phyloP scores from a whole-genome alignment of 306 rosid species.

The Acacia crassicarpa region DNA sequence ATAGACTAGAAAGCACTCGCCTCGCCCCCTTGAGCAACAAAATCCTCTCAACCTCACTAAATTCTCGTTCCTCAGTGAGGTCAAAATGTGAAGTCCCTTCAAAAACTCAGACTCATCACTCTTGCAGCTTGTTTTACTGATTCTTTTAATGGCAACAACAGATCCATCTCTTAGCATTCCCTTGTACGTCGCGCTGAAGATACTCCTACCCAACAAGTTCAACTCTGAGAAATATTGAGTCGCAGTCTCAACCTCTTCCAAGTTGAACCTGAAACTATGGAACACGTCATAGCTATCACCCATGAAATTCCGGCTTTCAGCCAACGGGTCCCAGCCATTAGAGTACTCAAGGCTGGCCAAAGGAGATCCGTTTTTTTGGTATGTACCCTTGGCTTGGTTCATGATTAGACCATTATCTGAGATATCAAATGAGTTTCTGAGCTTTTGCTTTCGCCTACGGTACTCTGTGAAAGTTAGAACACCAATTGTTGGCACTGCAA shows the following conservation, averaged over 20 bases:
- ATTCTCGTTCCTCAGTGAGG: constrained; percentile 78
- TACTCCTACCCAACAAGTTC: constrained; percentile 77
- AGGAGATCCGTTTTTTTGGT: constrained; percentile 75
- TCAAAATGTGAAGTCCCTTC: constrained; percentile 72
- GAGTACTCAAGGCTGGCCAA: constrained; percentile 84
- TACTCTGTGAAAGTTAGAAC: constrained; percentile 51
- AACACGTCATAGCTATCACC: constrained; percentile 47
- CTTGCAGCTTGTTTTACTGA: constrained; percentile 80
- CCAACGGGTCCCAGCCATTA: constrained; percentile 76
- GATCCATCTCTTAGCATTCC: constrained; percentile 86
- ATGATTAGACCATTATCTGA: constrained; percentile 45
- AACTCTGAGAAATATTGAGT: constrained; percentile 80
- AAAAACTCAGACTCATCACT: constrained; percentile 81
- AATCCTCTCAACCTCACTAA: constrained; percentile 78
- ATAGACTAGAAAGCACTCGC: constrained; percentile 83
- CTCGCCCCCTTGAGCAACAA: constrained; percentile 81
- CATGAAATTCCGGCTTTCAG: constrained; percentile 47
- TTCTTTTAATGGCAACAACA: constrained; percentile 73
- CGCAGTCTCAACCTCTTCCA: constrained; percentile 90
- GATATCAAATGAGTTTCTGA: constrained; percentile 45
- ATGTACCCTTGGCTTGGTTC: constrained; percentile 45
- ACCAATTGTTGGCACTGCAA: constrained; percentile 64
- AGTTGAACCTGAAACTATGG: constrained; percentile 70
- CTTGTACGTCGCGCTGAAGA: constrained; percentile 74
- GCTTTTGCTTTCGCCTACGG: constrained; percentile 69